phyloP scores from a whole-genome alignment of 345 rosid genomes.

The Linum lewisii region DNA sequence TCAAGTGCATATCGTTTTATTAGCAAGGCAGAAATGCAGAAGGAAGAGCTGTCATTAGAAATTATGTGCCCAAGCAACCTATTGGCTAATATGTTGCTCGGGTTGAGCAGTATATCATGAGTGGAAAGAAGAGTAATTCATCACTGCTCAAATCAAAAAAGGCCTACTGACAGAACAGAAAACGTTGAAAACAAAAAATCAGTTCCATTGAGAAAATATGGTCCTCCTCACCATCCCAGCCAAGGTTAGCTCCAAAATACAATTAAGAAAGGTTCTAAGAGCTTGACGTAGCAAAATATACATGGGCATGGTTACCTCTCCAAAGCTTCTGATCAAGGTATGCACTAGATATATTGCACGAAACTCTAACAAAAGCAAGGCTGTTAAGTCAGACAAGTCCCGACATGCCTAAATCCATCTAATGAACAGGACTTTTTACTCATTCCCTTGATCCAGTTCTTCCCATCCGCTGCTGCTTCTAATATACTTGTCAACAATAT shows the following conservation, averaged over 20 bases:
- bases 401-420: not conserved
- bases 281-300: not conserved
- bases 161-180: not conserved
- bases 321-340: conserved; percentile 15
- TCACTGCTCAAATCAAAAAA: not conserved
- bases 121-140: not conserved
- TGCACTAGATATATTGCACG: conserved; percentile 8
- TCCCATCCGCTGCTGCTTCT: conserved; percentile 49
- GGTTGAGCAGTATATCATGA: not conserved
- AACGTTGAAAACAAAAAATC: not conserved
- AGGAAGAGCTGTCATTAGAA: not conserved
- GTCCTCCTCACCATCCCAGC: conserved; percentile 1
- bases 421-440: conserved; percentile 8
- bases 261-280: conserved; percentile 1
- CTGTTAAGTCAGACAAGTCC: conserved; percentile 6
- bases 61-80: not conserved
- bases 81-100: not conserved
- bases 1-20: not conserved
- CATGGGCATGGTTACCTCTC: conserved; percentile 20
- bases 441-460: conserved; percentile 16
- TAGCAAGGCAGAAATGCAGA: not conserved
- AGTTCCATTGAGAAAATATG: not conserved
- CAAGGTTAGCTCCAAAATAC: conserved; percentile 1
- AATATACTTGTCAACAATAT: conserved; percentile 35
- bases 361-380: conserved; percentile 11